Conservation (phyloP, 169 alveolate species). For the Perkinsus olseni region DNA sequence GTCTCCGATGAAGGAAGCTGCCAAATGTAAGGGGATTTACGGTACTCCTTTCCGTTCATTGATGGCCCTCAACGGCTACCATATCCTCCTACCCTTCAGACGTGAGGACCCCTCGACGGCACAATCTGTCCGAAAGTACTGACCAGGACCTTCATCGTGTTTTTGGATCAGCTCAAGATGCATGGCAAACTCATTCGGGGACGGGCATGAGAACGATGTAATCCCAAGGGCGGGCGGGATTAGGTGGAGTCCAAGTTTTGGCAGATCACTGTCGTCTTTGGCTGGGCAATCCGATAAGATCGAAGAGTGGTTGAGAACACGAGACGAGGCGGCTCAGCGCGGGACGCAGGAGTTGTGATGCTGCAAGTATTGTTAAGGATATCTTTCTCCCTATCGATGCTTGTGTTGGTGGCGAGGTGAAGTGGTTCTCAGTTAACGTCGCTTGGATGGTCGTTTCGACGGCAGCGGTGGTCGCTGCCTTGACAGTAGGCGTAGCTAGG, state of each 20-base stretch:
- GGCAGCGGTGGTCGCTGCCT: background rate
- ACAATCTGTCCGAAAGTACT: background rate
- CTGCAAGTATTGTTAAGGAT: no score
- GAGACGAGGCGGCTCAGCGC: background rate
- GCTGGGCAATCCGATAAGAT: background rate
- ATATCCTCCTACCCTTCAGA: no score
- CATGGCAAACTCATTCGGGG: background rate
- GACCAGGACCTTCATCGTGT: background rate
- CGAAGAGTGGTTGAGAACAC: background rate
- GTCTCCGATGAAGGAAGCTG: background rate
- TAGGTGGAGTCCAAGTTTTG: background rate
- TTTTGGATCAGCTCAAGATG: background rate
- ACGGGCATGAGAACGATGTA: background rate
- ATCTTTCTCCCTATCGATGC: background rate
- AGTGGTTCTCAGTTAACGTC: background rate
- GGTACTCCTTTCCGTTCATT: background rate
- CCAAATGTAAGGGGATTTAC: background rate
- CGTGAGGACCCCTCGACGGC: background rate
- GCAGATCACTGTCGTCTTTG: background rate
- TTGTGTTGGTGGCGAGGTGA: background rate
- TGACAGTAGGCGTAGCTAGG: background rate
- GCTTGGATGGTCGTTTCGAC: background rate
- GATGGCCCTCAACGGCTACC: no score
- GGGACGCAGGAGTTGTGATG: background rate
- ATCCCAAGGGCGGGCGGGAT: no score